Conservation (phyloP, 352 stramenopile species). For the Phytophthora capsici region DNA sequence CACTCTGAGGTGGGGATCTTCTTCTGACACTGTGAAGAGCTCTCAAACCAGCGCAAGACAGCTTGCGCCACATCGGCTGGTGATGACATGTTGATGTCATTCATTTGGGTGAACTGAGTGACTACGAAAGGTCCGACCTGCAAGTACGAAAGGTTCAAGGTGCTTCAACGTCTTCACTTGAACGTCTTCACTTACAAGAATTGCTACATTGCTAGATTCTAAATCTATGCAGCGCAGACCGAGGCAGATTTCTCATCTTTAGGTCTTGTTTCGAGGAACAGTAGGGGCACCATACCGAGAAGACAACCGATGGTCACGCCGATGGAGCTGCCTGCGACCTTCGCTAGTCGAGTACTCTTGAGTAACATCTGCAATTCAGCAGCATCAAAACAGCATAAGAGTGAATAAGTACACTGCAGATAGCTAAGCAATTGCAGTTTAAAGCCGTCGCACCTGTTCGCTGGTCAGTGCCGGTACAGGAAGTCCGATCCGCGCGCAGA, state of each 20-base stretch:
- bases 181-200: conserved; percentile 4
- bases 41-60: conserved; percentile 71
- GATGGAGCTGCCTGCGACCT: conserved; percentile 69
- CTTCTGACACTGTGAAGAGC: conserved; percentile 56
- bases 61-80: conserved; percentile 45
- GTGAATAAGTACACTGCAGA: neutral
- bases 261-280: conserved; percentile 76
- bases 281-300: conserved; percentile 74
- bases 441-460: conserved; percentile 51
- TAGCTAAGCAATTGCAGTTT: neutral
- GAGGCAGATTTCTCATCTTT: conserved; percentile 7
- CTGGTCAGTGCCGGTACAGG: conserved; percentile 61
- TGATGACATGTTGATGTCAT: conserved; percentile 21
- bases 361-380: conserved; percentile 55
- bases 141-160: no score
- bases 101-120: conserved; percentile 17
- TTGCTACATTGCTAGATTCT: neutral
- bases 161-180: no score
- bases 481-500: conserved; percentile 69
- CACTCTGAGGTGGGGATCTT: conserved; percentile 62
- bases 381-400: neutral
- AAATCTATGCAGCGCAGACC: conserved; percentile 6
- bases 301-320: conserved; percentile 81
- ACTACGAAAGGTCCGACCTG: conserved; percentile 2
- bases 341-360: conserved; percentile 67